Evolutionary conservation across 140 eudicot genomes (phyloP).

Genomic region (Anethum foeniculum): DNA sequence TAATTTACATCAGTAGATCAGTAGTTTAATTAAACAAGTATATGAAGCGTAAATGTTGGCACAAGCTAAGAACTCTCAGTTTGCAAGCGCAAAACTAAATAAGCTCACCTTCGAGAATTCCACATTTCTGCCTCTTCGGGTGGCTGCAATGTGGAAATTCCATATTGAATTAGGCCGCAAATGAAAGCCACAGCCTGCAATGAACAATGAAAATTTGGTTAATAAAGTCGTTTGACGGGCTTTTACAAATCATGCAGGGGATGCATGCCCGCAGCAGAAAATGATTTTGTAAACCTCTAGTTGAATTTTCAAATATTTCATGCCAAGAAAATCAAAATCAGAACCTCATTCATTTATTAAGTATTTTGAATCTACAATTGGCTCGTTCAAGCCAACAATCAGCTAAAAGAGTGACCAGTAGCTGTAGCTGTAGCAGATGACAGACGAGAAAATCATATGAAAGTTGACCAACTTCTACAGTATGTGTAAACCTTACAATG

Average conservation of each 20-base stretch:
- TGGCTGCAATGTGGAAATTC: conserved; percentile 34
- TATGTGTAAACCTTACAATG: conserved; percentile 40
- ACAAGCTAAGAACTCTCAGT: background rate
- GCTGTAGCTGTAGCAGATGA: background rate
- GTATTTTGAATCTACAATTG: background rate
- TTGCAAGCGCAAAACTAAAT: background rate
- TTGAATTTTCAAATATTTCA: background rate
- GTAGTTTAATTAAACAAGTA: background rate
- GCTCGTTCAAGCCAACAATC: background rate
- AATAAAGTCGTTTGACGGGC: background rate
- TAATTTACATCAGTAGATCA: background rate
- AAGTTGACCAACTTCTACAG: background rate
- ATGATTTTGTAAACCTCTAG: background rate
- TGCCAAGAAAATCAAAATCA: background rate
- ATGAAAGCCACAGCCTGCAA: conserved; percentile 72
- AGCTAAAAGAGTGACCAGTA: background rate
- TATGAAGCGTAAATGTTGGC: background rate
- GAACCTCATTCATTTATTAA: background rate
- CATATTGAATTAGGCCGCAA: conserved; percentile 70
- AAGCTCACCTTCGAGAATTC: conserved; percentile 55
- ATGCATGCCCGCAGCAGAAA: background rate
- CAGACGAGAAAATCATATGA: background rate
- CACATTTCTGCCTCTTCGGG: conserved; percentile 39
- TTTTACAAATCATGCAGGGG: background rate
- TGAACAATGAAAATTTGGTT: background rate